Evolutionary conservation across 768 basidiomycete species (phyloP).

Genomic region (Kwoniella heveanensis): DNA sequence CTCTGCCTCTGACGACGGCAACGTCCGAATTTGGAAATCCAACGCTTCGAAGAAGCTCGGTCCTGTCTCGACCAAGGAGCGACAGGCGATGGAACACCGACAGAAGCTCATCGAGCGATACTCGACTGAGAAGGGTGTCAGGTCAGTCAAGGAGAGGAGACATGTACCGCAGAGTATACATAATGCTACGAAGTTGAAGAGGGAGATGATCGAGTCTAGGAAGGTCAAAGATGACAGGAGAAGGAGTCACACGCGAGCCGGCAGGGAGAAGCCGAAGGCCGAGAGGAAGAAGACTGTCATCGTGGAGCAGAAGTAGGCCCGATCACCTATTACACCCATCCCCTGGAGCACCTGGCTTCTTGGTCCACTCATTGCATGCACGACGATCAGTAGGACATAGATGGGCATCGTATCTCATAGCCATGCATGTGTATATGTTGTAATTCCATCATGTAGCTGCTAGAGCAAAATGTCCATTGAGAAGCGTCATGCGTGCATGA

Average conservation of each 20-base stretch:
- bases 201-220: constrained; percentile 85
- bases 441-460: not conserved
- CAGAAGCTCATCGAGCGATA: constrained; percentile 83
- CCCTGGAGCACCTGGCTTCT: too few relatives aligned
- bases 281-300: constrained; percentile 70
- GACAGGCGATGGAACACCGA: constrained; percentile 89
- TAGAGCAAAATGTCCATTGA: not conserved
- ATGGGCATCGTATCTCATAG: too few relatives aligned
- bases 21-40: constrained; percentile 92
- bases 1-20: constrained; percentile 91
- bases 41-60: constrained; percentile 90
- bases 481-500: not conserved
- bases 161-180: constrained; percentile 90
- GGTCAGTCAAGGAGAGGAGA: constrained; percentile 77
- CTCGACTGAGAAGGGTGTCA: constrained; percentile 79
- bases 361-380: too few relatives aligned
- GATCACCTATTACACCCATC: too few relatives aligned
- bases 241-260: constrained; percentile 82
- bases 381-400: too few relatives aligned
- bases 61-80: constrained; percentile 82
- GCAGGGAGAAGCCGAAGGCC: constrained; percentile 82
- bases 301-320: constrained; percentile 29
- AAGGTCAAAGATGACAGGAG: constrained; percentile 92
- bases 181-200: constrained; percentile 81
- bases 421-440: constrained; percentile 3